A percentile compares a stretch with the other conserved stretches of the same genome.
Evolutionary conservation across 495 filamentous ascomycete genomes (phyloP).

Genomic region (Neurospora hispaniola): DNA sequence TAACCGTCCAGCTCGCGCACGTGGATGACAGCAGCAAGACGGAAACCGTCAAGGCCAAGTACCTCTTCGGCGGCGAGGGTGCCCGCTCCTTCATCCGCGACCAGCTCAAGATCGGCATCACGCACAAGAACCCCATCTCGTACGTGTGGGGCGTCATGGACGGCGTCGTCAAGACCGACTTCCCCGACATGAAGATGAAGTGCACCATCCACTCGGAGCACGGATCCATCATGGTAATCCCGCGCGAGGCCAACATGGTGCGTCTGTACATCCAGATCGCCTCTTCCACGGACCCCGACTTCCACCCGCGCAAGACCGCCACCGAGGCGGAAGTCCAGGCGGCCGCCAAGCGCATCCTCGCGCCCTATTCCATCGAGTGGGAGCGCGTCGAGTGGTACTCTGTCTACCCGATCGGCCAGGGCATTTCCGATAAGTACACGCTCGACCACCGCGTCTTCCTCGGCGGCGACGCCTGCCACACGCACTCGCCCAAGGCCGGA

Average conservation of each 20-base stretch:
- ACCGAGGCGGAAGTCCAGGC: constrained; percentile 57
- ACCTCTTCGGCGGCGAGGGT: constrained; percentile 51
- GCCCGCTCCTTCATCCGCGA: constrained; percentile 49
- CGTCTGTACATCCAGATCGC: constrained; percentile 68
- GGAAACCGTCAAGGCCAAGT: constrained; percentile 45
- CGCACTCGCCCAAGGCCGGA: constrained; percentile 69
- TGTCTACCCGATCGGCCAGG: constrained; percentile 64
- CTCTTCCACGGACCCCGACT: constrained; percentile 51
- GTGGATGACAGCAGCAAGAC: constrained; percentile 62
- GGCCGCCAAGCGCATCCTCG: constrained; percentile 53
- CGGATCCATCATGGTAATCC: constrained; percentile 68
- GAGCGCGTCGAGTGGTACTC: constrained; percentile 59
- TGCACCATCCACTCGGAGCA: constrained; percentile 64
- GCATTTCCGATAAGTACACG: constrained; percentile 56
- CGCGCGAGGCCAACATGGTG: constrained; percentile 64
- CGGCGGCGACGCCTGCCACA: constrained; percentile 74
- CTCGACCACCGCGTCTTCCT: constrained; percentile 63
- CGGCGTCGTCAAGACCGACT: constrained; percentile 63
- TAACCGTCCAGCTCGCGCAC: constrained; percentile 60
- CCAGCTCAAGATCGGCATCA: constrained; percentile 51
- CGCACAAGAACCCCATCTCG: constrained; percentile 52
- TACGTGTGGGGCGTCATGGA: constrained; percentile 72
- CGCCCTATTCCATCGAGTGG: constrained; percentile 61
- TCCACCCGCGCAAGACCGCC: constrained; percentile 49
- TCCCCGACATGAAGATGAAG: constrained; percentile 83